These are phyloP conservation scores for Neobulgaria alba DNA, from an alignment of 2,329 filamentous ascomycete genomes.

Conservation along the genomic window DNA sequence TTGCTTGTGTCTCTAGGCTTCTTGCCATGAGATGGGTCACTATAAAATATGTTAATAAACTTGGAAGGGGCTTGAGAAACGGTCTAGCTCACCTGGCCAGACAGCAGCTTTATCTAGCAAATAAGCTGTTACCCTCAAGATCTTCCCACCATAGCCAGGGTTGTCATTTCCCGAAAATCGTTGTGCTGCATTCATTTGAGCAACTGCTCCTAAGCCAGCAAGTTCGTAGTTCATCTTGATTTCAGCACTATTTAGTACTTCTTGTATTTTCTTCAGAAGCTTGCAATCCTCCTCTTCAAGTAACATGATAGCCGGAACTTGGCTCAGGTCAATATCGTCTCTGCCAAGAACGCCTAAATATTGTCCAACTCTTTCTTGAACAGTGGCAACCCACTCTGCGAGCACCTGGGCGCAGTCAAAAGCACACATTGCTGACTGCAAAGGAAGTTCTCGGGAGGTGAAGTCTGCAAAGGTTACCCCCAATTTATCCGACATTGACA, in stretches of 20 bases:
- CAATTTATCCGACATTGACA: conserved; percentile 79
- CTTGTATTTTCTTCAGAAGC: conserved; percentile 71
- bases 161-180: conserved; percentile 50
- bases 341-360: conserved; percentile 82
- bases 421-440: conserved; percentile 84
- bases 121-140: conserved; percentile 75
- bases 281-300: conserved; percentile 88
- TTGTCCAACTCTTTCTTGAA: conserved; percentile 87
- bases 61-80: background rate
- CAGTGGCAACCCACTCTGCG: conserved; percentile 85
- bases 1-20: conserved; percentile 55
- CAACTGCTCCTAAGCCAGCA: conserved; percentile 43
- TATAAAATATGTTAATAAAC: conserved; percentile 23
- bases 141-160: conserved; percentile 74
- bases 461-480: conserved; percentile 80
- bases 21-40: conserved; percentile 63
- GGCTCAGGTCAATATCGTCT: conserved; percentile 67
- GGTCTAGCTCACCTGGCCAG: conserved; percentile 66
- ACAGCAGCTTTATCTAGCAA: conserved; percentile 84
- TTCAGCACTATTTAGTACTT: conserved; percentile 69
- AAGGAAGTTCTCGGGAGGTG: conserved; percentile 73
- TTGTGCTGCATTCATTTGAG: conserved; percentile 40
- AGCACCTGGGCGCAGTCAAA: conserved; percentile 93
- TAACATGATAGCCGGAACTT: conserved; percentile 81
- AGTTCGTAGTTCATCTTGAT: conserved; percentile 63